Evolutionary conservation across 2,329 filamentous ascomycete species (phyloP), one percentile per base, ranked within the genome.

Genomic region (Colletotrichum tofieldiae): DNA sequence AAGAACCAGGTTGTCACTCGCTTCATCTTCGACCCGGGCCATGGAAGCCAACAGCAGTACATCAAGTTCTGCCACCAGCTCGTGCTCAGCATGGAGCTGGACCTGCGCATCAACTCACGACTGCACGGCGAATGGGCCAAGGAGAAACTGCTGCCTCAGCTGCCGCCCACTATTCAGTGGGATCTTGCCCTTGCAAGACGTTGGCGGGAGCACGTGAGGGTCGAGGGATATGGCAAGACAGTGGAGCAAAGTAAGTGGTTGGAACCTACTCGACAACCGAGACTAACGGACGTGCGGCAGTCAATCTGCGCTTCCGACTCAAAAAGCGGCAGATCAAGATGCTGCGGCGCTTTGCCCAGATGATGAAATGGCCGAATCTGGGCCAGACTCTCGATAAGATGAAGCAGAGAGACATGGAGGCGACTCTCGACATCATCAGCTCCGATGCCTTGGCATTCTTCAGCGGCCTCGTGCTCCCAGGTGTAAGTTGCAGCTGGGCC

Each of bases 381-480:
- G 84, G 84, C 26, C 89, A 90, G 71, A 90, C 93, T 8, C 85
- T 93, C 55, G 87, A 89, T 52, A 85, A 88, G 56, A 85, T 94
- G 65, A 89, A 87, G 73, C 87, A 91, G 72, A 86, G 86, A 72
- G 90, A 92, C 70, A 82, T 81, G 14, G 89, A 92, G 71, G 86
- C 87, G 29, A 85, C 85, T 18, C 82, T 93, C 64, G 85, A 93
- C 73, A 83, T 86, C 51, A 82, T 91, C 77, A 91, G 91, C 77
- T 93, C 92, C 26, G 92, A 94, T 77, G 89, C 92, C 20, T 92
- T 94, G 89, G 93, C 93, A 8, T 95, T 93, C 83, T 94, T 94
- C 77, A 93, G 91, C 47, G 93, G 92, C 5, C 86, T 94, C 18
- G 88, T 94, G 45, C 82, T 95, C 4, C 93, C 93, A 11, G 93